Conservation (phyloP, 1,139 yeast species). For the Blastobotrys apis region DNA sequence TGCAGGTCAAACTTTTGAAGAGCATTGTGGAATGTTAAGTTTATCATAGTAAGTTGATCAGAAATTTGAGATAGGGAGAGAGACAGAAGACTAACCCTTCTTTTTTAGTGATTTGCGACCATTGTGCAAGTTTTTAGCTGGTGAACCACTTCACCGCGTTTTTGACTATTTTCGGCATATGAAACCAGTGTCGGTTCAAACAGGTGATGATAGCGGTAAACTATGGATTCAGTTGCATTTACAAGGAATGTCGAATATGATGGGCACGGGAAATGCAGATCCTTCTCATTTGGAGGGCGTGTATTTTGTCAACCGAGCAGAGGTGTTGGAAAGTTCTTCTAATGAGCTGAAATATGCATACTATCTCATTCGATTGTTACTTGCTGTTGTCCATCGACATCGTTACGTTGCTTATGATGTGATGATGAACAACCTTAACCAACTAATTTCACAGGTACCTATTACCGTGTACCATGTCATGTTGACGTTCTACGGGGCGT, state of each 20-base stretch:
- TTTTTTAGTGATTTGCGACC: slow-evolving; percentile 30
- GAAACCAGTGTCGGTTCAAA: slow-evolving; percentile 26
- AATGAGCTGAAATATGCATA: slow-evolving; percentile 29
- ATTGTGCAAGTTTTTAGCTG: slow-evolving; percentile 31
- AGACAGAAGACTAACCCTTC: slow-evolving; percentile 1
- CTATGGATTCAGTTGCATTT: slow-evolving; percentile 33
- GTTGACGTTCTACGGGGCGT: slow-evolving; percentile 31
- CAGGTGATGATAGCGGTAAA: slow-evolving; percentile 25
- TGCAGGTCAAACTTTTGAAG: slow-evolving; percentile 30
- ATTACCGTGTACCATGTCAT: slow-evolving; percentile 30
- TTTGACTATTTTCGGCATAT: slow-evolving; percentile 27
- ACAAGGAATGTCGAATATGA: slow-evolving; percentile 26
- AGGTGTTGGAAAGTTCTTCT: slow-evolving; percentile 19
- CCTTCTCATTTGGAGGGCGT: slow-evolving; percentile 27
- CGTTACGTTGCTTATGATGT: slow-evolving; percentile 29
- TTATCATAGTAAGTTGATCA: slow-evolving; percentile 24
- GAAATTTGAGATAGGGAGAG: background rate
- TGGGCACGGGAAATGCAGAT: slow-evolving; percentile 27
- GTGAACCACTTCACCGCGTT: slow-evolving; percentile 29
- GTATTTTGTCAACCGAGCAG: slow-evolving; percentile 22
- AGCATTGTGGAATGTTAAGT: slow-evolving; percentile 30
- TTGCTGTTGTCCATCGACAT: slow-evolving; percentile 28
- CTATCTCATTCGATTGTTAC: slow-evolving; percentile 24
- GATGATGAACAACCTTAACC: slow-evolving; percentile 25
- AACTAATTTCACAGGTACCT: slow-evolving; percentile 26